Base-by-base conservation (phyloP, 2,329 filamentous ascomycete genomes). In the Pseudogymnoascus sp. region DNA sequence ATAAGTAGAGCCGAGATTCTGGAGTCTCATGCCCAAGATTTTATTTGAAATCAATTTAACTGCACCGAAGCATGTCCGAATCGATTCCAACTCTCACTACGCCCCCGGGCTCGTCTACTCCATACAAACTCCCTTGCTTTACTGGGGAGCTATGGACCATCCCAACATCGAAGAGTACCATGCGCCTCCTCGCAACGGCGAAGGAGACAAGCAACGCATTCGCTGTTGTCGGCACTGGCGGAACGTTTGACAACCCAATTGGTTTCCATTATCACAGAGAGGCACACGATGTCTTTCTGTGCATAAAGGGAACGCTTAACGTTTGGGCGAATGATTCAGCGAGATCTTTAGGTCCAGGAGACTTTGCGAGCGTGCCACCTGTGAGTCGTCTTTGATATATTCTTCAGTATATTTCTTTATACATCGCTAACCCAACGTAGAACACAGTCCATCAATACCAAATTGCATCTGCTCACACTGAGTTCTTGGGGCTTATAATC, bases 301-400 rank as follows among this genome's bases (percentile, higher is more conserved):
- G 80, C 16, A 77, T 80, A 2, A 82, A 84, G 69, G 83, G 82
- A 0, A 78, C 71, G 62, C 67, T 84, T 65, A 84, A 83, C 66
- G 71, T 85, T 5, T 85, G 80, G 80, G 82, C 79, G n/a, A 79
- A 79, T n/a, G 80, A 84, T 56, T 76, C 81, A 66, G 82, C 80
- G 63, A 73, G 81, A 18, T 78, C 80, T 60, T 74, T 85, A 74
- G 76, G 76, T 0, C 78, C 81, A 0, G 82, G 82, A 0, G 82
- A 85, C 66, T 84, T 84, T 71, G 82, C 82, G 3, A 82, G 80
- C 66, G 77, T 84, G 3, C 82, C 82, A 59, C 82, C 82, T 7
- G 81, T 83, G 72, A 67, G 73, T 69, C 18, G 44, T 12, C 14
- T 21, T 44, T 35, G n/a, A 23, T 33, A 63, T 23, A 38, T 25